Percentiles rank a stretch among this genome's conserved stretches.
These are phyloP conservation scores for Brassica carinata DNA, from an alignment of 345 rosid species.

Conservation along the genomic window DNA sequence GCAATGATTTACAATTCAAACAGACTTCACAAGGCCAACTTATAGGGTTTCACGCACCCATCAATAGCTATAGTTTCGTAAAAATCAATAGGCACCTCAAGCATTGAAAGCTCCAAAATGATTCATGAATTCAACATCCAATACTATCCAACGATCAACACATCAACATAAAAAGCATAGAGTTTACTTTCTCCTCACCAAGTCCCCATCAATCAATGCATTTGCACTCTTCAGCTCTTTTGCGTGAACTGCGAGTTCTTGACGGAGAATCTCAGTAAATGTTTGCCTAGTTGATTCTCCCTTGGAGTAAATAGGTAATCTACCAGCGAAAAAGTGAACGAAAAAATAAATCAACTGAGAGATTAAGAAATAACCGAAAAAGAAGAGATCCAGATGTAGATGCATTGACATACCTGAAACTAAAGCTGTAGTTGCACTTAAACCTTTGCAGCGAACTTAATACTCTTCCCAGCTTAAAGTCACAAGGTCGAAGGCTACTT, in stretches of 20 bases:
- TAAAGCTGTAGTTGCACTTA: slow-evolving; percentile 79
- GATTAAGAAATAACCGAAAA: neutral
- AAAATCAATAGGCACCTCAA: neutral
- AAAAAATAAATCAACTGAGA: neutral
- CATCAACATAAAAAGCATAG: neutral
- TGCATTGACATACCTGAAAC: slow-evolving; percentile 55
- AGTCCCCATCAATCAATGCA: slow-evolving; percentile 76
- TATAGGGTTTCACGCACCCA: neutral
- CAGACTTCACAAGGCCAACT: neutral
- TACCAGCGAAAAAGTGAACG: slow-evolving; percentile 27
- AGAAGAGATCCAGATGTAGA: neutral
- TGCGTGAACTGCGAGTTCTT: slow-evolving; percentile 58
- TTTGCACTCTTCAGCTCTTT: slow-evolving; percentile 69
- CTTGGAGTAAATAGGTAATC: slow-evolving; percentile 60
- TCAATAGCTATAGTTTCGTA: neutral
- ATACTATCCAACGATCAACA: neutral
- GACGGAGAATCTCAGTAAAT: slow-evolving; percentile 58
- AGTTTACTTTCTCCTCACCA: slow-evolving; percentile 52
- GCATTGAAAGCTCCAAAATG: neutral
- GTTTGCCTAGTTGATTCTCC: slow-evolving; percentile 46
- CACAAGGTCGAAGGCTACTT: slow-evolving; percentile 79
- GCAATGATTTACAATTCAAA: neutral
- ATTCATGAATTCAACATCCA: neutral
- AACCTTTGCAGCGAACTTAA: slow-evolving; percentile 68
- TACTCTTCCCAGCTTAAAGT: slow-evolving; percentile 82